These are phyloP conservation scores for Cronartium quercuum DNA, from an alignment of 1,284 basidiomycete species.

Conservation along the genomic window DNA sequence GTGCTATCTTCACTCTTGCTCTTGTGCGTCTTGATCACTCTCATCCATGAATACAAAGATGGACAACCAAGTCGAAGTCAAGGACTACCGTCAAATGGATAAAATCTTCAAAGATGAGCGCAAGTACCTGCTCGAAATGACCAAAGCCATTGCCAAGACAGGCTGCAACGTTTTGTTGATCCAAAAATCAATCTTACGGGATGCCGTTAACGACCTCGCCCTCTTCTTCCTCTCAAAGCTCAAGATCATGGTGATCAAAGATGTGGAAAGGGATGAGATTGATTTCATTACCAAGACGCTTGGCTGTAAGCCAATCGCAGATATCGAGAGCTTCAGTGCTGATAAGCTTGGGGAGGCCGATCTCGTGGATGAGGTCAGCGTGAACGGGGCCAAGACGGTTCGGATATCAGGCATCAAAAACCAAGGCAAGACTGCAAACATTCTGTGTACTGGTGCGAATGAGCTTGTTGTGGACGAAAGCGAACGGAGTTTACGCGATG, in stretches of 20 bases:
- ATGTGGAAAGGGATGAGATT: slow-evolving; percentile 97
- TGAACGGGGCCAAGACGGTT: slow-evolving; percentile 83
- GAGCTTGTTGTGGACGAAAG: slow-evolving; percentile 92
- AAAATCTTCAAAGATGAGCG: slow-evolving; percentile 99
- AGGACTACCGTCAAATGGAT: slow-evolving; percentile 99
- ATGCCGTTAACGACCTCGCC: slow-evolving; percentile 97
- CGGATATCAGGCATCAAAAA: slow-evolving; percentile 93
- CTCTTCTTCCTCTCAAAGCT: slow-evolving; percentile 96
- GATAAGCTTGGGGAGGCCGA: slow-evolving; percentile 97
- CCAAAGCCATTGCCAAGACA: slow-evolving; percentile 99
- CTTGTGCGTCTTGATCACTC: neutral
- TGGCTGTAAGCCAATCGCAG: slow-evolving; percentile 91
- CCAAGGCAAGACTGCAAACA: slow-evolving; percentile 85
- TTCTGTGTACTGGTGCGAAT: slow-evolving; percentile 93
- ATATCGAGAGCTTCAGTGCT: slow-evolving; percentile 97
- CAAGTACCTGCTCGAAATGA: slow-evolving; percentile 94
- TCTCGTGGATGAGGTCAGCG: slow-evolving; percentile 81
- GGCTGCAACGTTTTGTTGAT: slow-evolving; percentile 98
- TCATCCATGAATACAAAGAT: slow-evolving; percentile 58
- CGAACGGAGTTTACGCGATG: slow-evolving; percentile 95
- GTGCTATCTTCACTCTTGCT: too few species aligned
- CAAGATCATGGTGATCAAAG: slow-evolving; percentile 94
- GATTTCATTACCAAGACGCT: slow-evolving; percentile 93
- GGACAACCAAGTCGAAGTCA: slow-evolving; percentile 99
- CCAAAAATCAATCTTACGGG: slow-evolving; percentile 97